A percentile compares a stretch with the other conserved stretches of the same genome.
phyloP scores from a whole-genome alignment of 2,329 filamentous ascomycete genomes.

The Exophiala lecanii-corni region DNA sequence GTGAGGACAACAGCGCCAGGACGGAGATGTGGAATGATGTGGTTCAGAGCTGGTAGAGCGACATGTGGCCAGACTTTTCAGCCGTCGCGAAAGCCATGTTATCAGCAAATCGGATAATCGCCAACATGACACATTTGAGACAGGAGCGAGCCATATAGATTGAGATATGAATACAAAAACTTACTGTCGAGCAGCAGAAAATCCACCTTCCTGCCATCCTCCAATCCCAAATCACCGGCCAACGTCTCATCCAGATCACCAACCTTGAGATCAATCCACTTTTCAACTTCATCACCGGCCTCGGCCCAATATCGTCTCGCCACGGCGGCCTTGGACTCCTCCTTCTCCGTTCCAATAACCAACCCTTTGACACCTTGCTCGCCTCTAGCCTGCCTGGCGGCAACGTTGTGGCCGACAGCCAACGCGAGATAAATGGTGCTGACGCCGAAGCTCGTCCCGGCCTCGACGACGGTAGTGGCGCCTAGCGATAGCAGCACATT shows the following conservation, averaged over 20 bases:
- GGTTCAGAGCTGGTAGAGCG: conserved; percentile 36
- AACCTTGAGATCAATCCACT: conserved; percentile 35
- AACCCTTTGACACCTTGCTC: conserved; percentile 25
- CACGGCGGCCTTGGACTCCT: conserved; percentile 30
- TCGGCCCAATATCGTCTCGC: conserved; percentile 35
- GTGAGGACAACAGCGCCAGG: conserved; percentile 35
- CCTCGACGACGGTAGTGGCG: conserved; percentile 36
- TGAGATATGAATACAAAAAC: conserved; percentile 11
- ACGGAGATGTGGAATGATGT: conserved; percentile 32
- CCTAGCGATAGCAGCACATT: conserved; percentile 30
- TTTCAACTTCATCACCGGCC: conserved; percentile 30
- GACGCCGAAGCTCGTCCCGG: conserved; percentile 40
- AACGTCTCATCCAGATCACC: conserved; percentile 40
- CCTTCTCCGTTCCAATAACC: conserved; percentile 40
- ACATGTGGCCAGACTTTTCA: conserved; percentile 37
- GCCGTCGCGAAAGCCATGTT: neutral
- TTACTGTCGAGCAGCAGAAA: conserved; percentile 33
- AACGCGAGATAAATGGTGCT: conserved; percentile 42
- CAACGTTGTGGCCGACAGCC: conserved; percentile 28
- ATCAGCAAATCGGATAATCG: too few relatives aligned
- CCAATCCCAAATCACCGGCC: conserved; percentile 25
- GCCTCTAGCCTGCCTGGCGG: conserved; percentile 22
- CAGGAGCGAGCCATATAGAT: too few relatives aligned
- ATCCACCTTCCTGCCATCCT: conserved; percentile 28
- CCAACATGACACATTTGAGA: too few relatives aligned